Conservation (phyloP, 1,284 basidiomycete species). For the Meripilus lineatus region DNA sequence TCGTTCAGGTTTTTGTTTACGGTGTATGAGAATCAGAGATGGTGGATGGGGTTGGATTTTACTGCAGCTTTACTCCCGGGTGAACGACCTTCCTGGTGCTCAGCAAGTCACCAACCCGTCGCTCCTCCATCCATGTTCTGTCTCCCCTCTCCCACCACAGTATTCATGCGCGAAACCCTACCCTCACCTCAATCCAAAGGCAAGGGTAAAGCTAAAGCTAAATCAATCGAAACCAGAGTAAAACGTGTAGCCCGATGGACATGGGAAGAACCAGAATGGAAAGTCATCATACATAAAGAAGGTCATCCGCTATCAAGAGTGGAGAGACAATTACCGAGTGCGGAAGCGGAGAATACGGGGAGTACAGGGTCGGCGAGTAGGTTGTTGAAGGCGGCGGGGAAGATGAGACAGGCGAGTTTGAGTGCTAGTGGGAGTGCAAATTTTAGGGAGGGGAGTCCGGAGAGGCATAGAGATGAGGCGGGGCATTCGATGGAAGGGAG, state of each 20-base stretch:
- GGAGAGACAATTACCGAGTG: slow-evolving; percentile 50
- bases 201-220: too few relatives aligned
- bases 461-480: slow-evolving; percentile 21
- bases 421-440: slow-evolving; percentile 15
- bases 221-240: slow-evolving; percentile 45
- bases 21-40: slow-evolving; percentile 91
- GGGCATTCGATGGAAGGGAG: slow-evolving; percentile 16
- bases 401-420: slow-evolving; percentile 37
- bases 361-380: slow-evolving; percentile 22
- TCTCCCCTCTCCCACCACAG: slow-evolving; percentile 45
- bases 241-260: slow-evolving; percentile 76
- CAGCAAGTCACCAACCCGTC: slow-evolving; percentile 49
- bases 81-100: slow-evolving; percentile 89
- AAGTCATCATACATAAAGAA: slow-evolving; percentile 61
- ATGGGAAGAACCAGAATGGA: slow-evolving; percentile 89
- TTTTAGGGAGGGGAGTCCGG: slow-evolving; percentile 13
- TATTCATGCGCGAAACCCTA: slow-evolving; percentile 47
- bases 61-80: slow-evolving; percentile 87
- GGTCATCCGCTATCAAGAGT: slow-evolving; percentile 41
- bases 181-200: slow-evolving; percentile 41
- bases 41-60: slow-evolving; percentile 93
- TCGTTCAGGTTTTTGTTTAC: slow-evolving; percentile 78
- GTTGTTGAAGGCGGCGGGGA: slow-evolving; percentile 43
- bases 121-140: slow-evolving; percentile 63
- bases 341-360: slow-evolving; percentile 37